Evolutionary conservation across 1,284 basidiomycete species (phyloP).

Genomic region (Papiliotrema fonsecae): DNA sequence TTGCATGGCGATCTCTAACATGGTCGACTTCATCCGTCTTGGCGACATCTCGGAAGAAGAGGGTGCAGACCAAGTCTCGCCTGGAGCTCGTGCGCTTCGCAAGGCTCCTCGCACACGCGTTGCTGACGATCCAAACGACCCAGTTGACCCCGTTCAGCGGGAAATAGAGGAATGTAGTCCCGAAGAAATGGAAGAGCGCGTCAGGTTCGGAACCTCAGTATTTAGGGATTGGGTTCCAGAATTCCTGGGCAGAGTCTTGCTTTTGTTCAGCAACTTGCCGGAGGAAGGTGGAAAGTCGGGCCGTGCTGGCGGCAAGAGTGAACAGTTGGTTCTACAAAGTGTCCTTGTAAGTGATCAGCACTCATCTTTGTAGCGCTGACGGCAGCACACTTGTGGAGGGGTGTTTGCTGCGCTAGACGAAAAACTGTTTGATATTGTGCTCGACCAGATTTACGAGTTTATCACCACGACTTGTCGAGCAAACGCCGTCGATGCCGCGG

Average conservation of each 20-base stretch:
- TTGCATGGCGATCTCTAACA: conserved; percentile 58
- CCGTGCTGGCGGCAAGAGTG: conserved; percentile 48
- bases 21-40: conserved; percentile 74
- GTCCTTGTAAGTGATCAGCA: conserved; percentile 22
- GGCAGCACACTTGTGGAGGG: conserved; percentile 49
- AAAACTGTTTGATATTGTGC: conserved; percentile 75
- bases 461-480: conserved; percentile 71
- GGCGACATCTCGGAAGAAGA: conserved; percentile 42
- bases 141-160: conserved; percentile 32
- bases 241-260: conserved; percentile 78
- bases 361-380: not conserved
- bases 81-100: conserved; percentile 29
- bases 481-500: conserved; percentile 84
- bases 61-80: conserved; percentile 11
- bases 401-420: conserved; percentile 86
- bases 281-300: conserved; percentile 58
- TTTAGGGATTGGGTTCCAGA: conserved; percentile 76
- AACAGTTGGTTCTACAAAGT: conserved; percentile 37
- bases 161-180: conserved; percentile 36
- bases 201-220: conserved; percentile 38
- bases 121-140: conserved; percentile 41
- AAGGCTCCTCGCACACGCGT: conserved; percentile 16
- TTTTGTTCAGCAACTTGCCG: conserved; percentile 86
- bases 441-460: conserved; percentile 82
- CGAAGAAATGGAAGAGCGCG: conserved; percentile 37